Base-by-base conservation (phyloP, 2,329 filamentous ascomycete genomes). In the Cercospora sp. region DNA sequence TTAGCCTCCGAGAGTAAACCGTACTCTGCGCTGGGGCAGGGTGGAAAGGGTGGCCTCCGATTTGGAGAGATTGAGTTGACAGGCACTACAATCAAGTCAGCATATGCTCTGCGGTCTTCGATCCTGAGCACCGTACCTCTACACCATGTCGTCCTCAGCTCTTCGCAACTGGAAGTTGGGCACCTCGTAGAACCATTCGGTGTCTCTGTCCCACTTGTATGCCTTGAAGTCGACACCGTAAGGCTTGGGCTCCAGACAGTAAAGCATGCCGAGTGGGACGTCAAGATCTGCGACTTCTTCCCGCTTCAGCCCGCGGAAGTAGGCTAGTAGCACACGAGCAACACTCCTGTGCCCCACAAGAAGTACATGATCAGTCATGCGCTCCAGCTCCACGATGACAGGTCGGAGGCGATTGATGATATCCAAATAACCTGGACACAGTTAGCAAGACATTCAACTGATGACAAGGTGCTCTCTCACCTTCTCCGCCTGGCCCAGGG, bases 141-240 rank as follows among this genome's bases (percentile, higher is more conserved):
- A 68, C 64, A 66, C 63, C 78, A 79, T 79, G 69, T 79, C 78
- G 62, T 78, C 75, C 71, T 75, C 74, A 31, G 86, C 87, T 74
- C 86, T 86, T 71, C 87, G 87, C 31, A 95, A 86, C 79, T 91
- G 89, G 81, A 95, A 98, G 75, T 94, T 86, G n/a, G 90, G 91
- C 57, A 96, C 81, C 77, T 95, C 89, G 68, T 95, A 89, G 75
- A 99, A 99, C 86, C 90, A 93, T 70, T 90, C 89, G 20, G 83
- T 87, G 3, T 86, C 84, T 70, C 92, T 87, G 77, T 97, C 92
- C 82, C 97, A 99, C 69, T 89, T 88, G 84, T 97, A 99, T 0
- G 93, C 94, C 79, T 97, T 94, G 83, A 98, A 97, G 69, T 97
- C 94, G 67, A 97, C 94, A 13, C 95, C 95, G 73, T 99, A 99